These are phyloP conservation scores for Aspergillus bertholletiae DNA, from an alignment of 495 filamentous ascomycete species.

Conservation along the genomic window DNA sequence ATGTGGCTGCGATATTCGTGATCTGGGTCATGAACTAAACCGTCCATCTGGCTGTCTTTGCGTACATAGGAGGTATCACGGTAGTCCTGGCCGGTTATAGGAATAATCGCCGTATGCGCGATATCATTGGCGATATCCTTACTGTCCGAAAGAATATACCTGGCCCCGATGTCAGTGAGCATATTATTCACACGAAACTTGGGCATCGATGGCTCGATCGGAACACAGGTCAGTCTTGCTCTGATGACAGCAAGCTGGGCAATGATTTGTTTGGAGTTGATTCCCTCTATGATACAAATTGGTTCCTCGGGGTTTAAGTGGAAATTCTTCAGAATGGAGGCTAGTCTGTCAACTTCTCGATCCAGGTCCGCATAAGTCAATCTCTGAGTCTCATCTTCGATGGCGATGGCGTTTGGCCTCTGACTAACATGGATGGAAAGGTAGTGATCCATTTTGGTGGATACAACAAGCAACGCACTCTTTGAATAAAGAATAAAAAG, in stretches of 20 bases:
- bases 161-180: neutral
- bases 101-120: neutral
- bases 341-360: neutral
- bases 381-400: neutral
- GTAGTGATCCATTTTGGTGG: neutral
- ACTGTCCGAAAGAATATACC: slow-evolving; percentile 3
- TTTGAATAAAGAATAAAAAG: neutral
- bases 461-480: neutral
- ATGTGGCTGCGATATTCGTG: slow-evolving; percentile 6
- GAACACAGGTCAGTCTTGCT: slow-evolving; percentile 5
- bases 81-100: neutral
- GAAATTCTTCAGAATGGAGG: neutral
- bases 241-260: slow-evolving; percentile 9
- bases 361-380: slow-evolving; percentile 2
- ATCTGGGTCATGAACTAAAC: neutral
- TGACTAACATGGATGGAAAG: neutral
- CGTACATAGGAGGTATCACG: too few species aligned
- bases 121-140: neutral
- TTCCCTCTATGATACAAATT: slow-evolving; percentile 1
- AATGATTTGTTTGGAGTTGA: neutral
- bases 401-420: neutral
- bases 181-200: neutral
- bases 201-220: slow-evolving; percentile 1
- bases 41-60: neutral
- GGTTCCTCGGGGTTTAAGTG: slow-evolving; percentile 1